phyloP scores from a whole-genome alignment of 2,329 filamentous ascomycete genomes.

The Cercospora brassicicola region DNA sequence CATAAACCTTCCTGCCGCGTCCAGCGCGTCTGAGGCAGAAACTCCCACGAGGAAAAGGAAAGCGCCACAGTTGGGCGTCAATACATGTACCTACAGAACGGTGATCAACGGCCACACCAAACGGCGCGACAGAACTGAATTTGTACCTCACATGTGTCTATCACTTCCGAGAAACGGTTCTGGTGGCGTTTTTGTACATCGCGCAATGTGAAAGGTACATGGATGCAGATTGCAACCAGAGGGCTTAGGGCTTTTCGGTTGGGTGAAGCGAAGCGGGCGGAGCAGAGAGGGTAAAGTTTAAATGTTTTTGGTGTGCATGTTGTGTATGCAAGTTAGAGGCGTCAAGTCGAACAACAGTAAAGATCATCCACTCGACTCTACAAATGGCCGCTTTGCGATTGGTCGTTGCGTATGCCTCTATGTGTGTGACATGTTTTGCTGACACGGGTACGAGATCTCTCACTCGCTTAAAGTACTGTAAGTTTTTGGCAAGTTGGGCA shows the following conservation, averaged over 20 bases:
- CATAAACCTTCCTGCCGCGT: background rate
- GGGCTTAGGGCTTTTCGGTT: background rate
- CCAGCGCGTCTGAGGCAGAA: background rate
- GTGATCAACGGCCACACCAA: background rate
- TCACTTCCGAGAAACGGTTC: background rate
- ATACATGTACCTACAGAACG: background rate
- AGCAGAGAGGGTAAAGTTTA: background rate
- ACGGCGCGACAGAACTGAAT: background rate
- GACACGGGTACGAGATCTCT: background rate
- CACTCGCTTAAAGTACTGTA: background rate
- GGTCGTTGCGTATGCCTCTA: background rate
- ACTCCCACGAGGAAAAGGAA: background rate
- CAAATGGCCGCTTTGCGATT: background rate
- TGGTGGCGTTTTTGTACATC: background rate
- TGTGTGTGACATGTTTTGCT: background rate
- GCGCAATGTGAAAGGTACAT: too few species aligned
- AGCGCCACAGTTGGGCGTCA: background rate
- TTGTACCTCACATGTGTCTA: background rate
- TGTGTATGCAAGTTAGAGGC: background rate
- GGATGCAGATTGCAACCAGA: background rate
- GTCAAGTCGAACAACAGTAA: background rate
- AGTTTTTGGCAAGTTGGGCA: background rate
- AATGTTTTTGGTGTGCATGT: background rate
- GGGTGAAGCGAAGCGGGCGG: background rate
- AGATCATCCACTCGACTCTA: background rate